A percentile compares a stretch with the other conserved stretches of the same genome.
These are phyloP conservation scores for Cunninghamia lanceolata DNA, from an alignment of 75 land plant species.

Conservation along the genomic window DNA sequence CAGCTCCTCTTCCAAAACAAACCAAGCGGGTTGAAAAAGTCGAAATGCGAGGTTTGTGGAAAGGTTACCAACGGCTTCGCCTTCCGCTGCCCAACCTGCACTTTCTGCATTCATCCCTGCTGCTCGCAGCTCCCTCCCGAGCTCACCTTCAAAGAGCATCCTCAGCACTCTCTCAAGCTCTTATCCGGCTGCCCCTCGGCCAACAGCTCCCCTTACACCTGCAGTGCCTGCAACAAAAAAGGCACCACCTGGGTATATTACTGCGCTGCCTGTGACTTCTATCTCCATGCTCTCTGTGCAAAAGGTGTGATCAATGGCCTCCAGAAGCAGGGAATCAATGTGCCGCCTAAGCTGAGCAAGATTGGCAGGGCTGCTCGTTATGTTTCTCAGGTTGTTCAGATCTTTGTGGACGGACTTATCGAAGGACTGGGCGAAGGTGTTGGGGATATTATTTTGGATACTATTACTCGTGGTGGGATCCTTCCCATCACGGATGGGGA, in stretches of 20 bases:
- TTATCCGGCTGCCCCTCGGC: neutral
- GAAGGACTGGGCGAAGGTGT: conserved; percentile 67
- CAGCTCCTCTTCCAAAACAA: conserved; percentile 34
- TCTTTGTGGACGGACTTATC: conserved; percentile 47
- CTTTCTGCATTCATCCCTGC: conserved; percentile 57
- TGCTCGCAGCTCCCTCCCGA: conserved; percentile 40
- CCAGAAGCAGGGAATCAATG: conserved; percentile 21
- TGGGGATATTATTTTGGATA: conserved; percentile 38
- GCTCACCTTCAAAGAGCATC: conserved; percentile 33
- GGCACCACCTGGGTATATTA: conserved; percentile 36
- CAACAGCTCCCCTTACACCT: neutral
- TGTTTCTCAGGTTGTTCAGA: conserved; percentile 38
- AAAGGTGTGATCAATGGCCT: conserved; percentile 52
- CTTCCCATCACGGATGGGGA: neutral
- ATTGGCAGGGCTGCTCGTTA: conserved; percentile 34
- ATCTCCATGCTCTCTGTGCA: conserved; percentile 59
- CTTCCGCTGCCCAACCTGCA: conserved; percentile 46
- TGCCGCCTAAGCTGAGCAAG: neutral
- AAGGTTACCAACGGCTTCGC: conserved; percentile 40
- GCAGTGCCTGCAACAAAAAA: conserved; percentile 24
- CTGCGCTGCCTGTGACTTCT: conserved; percentile 38
- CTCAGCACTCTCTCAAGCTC: conserved; percentile 34
- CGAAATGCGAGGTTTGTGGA: conserved; percentile 54
- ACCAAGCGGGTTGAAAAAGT: conserved; percentile 22
- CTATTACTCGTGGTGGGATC: conserved; percentile 6